Evolutionary conservation across 2,329 filamentous ascomycete species (phyloP), one percentile per base, ranked within the genome.

Genomic region (Botrytis hyacinthi): DNA sequence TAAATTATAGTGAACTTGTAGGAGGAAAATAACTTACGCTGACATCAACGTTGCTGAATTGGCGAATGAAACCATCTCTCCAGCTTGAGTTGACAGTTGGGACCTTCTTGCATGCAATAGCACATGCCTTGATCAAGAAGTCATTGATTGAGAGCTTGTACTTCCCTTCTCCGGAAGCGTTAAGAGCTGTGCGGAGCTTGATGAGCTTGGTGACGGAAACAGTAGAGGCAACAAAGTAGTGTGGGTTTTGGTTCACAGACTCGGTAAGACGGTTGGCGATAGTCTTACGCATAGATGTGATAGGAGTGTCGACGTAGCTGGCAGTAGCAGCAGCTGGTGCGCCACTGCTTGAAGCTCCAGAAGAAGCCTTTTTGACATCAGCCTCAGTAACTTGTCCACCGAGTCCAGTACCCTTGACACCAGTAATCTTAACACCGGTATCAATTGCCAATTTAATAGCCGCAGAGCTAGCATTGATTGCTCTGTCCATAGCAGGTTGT

Each of bases 141-240:
- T 99, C 96, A 85, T 99, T 99, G 85, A 99, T 94, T n/a, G 95
- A 98, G 74, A 99, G 93, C 90, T 98, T 99, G 90, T 97, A 99
- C 84, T 94, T 91, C 85, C 95, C 96, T 76, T 97, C 92, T 66
- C 93, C 87, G 20, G 93, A 91, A 82, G 90, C 89, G 86, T 99
- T 99, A 78, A 99, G 90, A 74, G 95, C 94, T 85, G 93, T 90
- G 81, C 96, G 94, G 80, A 99, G 94, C 88, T 98, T 98, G 81
- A 97, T 87, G 67, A 99, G 93, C 89, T 98, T 98, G 84, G 87
- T 89, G 77, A 99, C 96, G 74, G 95, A 98, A 82, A 99, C 89
- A 79, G 90, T 90, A 80, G 94, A 92, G 80, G 93, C 93, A 80
- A 99, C 95, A 83, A 95, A 99, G 90, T 97, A 99, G 89, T 98